phyloP scores from a whole-genome alignment of 768 basidiomycete genomes.

The Tylopilus subfusipes region DNA sequence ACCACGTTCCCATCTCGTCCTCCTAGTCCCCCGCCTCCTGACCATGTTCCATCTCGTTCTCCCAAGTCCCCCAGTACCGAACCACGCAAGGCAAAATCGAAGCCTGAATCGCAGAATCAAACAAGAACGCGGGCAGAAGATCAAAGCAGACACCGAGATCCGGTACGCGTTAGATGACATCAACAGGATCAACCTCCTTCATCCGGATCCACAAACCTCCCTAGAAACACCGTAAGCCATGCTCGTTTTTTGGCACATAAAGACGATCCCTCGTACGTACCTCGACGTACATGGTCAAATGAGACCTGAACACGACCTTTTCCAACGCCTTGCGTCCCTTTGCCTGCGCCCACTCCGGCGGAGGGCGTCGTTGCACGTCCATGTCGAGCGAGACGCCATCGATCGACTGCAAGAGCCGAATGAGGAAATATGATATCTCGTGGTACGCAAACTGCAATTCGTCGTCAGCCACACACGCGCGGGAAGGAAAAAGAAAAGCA shows the following conservation, averaged over 20 bases:
- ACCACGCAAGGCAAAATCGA: no score
- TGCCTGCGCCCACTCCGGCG: slow-evolving; percentile 32
- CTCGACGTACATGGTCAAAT: slow-evolving; percentile 43
- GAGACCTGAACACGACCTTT: slow-evolving; percentile 36
- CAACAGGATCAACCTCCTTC: slow-evolving; percentile 13
- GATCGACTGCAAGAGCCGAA: slow-evolving; percentile 50
- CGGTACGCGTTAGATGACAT: neutral
- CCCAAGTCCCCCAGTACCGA: no score
- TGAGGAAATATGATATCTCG: slow-evolving; percentile 51
- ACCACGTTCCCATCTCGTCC: no score
- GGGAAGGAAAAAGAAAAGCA: neutral
- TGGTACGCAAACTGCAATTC: slow-evolving; percentile 51
- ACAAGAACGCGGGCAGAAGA: no score
- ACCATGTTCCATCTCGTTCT: no score
- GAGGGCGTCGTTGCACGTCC: slow-evolving; percentile 35
- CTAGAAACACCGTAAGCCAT: slow-evolving; percentile 1
- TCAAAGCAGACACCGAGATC: no score
- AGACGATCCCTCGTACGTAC: slow-evolving; percentile 24
- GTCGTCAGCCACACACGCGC: neutral
- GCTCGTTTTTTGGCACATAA: no score
- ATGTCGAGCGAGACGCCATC: slow-evolving; percentile 38
- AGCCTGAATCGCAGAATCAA: neutral
- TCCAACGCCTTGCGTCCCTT: slow-evolving; percentile 38
- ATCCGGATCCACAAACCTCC: slow-evolving; percentile 27
- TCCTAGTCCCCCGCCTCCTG: no score